Conservation (phyloP, 768 basidiomycete species). For the Piloderma croceum region DNA sequence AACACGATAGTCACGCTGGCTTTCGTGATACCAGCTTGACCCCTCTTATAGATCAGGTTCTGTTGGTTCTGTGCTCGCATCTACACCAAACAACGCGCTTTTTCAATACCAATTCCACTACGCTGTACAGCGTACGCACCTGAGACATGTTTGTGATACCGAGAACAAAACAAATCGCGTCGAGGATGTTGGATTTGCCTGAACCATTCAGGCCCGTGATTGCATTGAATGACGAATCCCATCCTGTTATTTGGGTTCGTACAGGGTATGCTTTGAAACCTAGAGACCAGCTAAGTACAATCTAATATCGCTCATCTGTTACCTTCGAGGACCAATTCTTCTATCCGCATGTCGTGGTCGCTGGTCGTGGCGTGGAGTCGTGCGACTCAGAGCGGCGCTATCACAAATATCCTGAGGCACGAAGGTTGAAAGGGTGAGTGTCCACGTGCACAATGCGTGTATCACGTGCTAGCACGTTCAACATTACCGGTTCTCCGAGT, state of each 20-base stretch:
- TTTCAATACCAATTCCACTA: too few relatives aligned
- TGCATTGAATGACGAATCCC: constrained; percentile 98
- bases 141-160: constrained; percentile 97
- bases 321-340: constrained; percentile 94
- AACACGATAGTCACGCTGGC: constrained; percentile 98
- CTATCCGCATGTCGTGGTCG: constrained; percentile 97
- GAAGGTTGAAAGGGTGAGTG: too few relatives aligned
- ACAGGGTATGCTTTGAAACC: constrained; percentile 99
- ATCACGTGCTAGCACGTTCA: too few relatives aligned
- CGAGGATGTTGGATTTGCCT: constrained; percentile 98
- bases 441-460: too few relatives aligned
- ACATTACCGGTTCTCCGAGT: too few relatives aligned
- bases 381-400: too few relatives aligned
- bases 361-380: too few relatives aligned
- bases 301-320: too few relatives aligned
- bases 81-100: too few relatives aligned
- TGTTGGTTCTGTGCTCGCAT: constrained; percentile 94
- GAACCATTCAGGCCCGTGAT: constrained; percentile 96
- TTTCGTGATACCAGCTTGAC: constrained; percentile 94
- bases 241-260: constrained; percentile 90
- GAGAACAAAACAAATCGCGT: constrained; percentile 98
- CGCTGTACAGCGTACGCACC: too few relatives aligned
- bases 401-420: too few relatives aligned
- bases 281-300: constrained; percentile 29
- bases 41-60: constrained; percentile 98